These are phyloP conservation scores for Candida freyschussii DNA, from an alignment of 1,139 yeast genomes.

Conservation along the genomic window DNA sequence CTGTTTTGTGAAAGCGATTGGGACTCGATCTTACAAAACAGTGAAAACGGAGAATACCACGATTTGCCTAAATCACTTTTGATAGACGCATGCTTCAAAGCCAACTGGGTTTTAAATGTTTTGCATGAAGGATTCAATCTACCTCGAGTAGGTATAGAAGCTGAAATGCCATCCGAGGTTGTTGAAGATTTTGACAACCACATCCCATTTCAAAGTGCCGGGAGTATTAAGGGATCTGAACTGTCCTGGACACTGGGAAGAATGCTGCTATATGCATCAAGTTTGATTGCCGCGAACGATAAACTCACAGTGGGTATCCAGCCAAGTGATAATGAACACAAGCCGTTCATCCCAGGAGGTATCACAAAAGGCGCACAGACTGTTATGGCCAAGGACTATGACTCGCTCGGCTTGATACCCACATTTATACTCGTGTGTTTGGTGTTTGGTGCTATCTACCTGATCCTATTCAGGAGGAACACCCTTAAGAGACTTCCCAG, in stretches of 20 bases:
- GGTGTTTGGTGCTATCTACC: conserved; percentile 8
- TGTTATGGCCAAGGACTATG: conserved; percentile 1
- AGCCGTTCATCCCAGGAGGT: conserved; percentile 22
- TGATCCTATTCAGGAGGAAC: conserved; percentile 12
- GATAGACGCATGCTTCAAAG: conserved; percentile 72
- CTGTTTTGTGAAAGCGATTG: conserved; percentile 66
- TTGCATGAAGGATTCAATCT: conserved; percentile 76
- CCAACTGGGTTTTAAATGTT: conserved; percentile 74
- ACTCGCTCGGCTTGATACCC: conserved; percentile 5
- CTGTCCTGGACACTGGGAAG: conserved; percentile 67
- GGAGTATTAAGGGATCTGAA: conserved; percentile 54
- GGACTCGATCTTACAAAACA: conserved; percentile 45
- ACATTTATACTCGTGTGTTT: conserved; percentile 10
- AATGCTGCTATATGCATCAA: conserved; percentile 54
- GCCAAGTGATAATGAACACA: conserved; percentile 44
- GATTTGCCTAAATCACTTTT: conserved; percentile 38
- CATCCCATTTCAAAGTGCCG: conserved; percentile 58
- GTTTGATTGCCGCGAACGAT: conserved; percentile 37
- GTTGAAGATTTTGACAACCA: conserved; percentile 33
- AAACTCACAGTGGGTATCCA: conserved; percentile 42
- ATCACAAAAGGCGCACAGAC: conserved; percentile 5
- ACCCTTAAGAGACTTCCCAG: conserved; percentile 14
- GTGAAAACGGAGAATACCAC: conserved; percentile 43
- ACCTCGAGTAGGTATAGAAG: conserved; percentile 57
- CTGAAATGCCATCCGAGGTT: conserved; percentile 25